phyloP scores from a whole-genome alignment of 257 asterid species.

The Scutellaria baicalensis region DNA sequence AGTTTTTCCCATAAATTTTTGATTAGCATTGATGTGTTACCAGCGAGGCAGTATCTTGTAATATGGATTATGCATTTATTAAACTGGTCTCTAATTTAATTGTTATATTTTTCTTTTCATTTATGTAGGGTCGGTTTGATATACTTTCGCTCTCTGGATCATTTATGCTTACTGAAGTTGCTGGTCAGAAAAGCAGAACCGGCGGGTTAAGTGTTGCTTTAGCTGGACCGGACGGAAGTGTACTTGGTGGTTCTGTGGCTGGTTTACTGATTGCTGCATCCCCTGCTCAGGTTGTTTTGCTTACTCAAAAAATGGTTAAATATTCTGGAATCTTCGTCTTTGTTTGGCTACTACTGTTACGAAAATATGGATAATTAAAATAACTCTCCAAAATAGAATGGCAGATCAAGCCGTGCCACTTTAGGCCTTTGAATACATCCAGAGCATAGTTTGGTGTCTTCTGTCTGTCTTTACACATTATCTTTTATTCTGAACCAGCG shows the following conservation, averaged over 20 bases:
- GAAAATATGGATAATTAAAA: not conserved
- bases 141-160: constrained; percentile 61
- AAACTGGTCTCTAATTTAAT: not conserved
- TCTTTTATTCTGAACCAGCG: not conserved
- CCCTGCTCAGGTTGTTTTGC: constrained; percentile 50
- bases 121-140: constrained; percentile 48
- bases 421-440: not conserved
- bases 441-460: not conserved
- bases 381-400: not conserved
- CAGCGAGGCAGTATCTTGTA: not conserved
- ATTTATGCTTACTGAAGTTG: constrained; percentile 46
- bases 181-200: constrained; percentile 45
- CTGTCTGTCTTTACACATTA: not conserved
- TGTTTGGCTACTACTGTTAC: not conserved
- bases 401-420: not conserved
- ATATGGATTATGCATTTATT: not conserved
- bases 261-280: constrained; percentile 51
- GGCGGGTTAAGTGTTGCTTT: constrained; percentile 53
- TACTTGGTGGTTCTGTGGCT: constrained; percentile 61
- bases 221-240: constrained; percentile 56
- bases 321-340: not conserved
- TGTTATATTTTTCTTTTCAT: not conserved
- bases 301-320: not conserved
- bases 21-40: not conserved
- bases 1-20: not conserved